Base-by-base conservation (phyloP, 371 early-diverging fungal genomes). In the Ordospora pajunii region DNA sequence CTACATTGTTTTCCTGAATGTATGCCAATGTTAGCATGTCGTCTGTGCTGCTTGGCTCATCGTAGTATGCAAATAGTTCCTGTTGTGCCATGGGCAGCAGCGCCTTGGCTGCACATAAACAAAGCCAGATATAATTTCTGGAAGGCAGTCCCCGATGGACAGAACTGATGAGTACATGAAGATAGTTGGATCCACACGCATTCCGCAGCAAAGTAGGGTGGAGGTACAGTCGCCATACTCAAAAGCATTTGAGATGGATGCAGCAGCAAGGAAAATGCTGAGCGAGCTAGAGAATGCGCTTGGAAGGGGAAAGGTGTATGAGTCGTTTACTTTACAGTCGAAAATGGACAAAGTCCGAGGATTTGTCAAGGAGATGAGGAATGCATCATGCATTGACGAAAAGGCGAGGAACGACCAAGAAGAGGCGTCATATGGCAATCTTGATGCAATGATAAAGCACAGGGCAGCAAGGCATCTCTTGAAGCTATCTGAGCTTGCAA, bases 121-220 rank as follows among this genome's bases (percentile, higher is more conserved):
- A 58, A 58, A 58, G 8, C 27, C 58, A 58, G 27, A 32, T 58
- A 58, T 37, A 58, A 37, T 58, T 58, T 10, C 14, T 37, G 37
- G 10, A 14, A 0, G 19, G 19, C n/a, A 37, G 12, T 42, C 45
- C 23, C 69, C 53, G 53, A 84, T 84, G 82, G 80, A 84, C 40
- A 77, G 84, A 75, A 81, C 82, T 72, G 76, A 53, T 42, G 84
- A 84, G 63, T 81, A 75, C 53, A 11, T 21, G 32, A 72, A 37
- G 32, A 70, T 84, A 46, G 74, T 77, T 19, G 53, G 54, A 63
- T n/a, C 80, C 10, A 73, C 82, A 43, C 53, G 45, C 21, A 70
- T 78, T 50, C 77, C 75, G n/a, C 84, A 84, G 45, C 69, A 67
- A 37, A 23, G 49, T 23, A 40, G 11, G n/a, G 19, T 14, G 42